These are phyloP conservation scores for Podaxis pistillaris DNA, from an alignment of 768 basidiomycete species.

Conservation along the genomic window DNA sequence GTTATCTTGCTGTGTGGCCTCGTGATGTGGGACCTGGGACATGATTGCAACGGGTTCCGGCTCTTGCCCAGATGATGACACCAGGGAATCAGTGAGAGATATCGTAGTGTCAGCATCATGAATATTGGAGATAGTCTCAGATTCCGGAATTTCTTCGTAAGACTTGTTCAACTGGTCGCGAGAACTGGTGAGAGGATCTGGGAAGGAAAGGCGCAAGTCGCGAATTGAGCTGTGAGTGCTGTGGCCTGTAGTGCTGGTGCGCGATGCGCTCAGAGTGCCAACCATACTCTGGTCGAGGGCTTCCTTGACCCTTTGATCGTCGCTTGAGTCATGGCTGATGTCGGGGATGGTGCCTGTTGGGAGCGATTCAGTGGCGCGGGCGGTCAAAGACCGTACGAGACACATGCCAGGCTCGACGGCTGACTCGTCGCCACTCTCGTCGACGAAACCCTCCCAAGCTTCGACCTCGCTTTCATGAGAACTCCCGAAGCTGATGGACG, in stretches of 20 bases:
- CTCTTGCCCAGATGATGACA: slow-evolving; percentile 29
- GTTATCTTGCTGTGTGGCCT: slow-evolving; percentile 21
- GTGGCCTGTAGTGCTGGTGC: slow-evolving; percentile 58
- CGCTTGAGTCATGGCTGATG: slow-evolving; percentile 40
- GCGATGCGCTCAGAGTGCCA: slow-evolving; percentile 74
- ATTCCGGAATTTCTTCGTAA: slow-evolving; percentile 48
- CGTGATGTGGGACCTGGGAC: slow-evolving; percentile 35
- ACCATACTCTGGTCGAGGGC: slow-evolving; percentile 82
- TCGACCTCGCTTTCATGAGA: slow-evolving; percentile 69
- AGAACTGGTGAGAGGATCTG: slow-evolving; percentile 77
- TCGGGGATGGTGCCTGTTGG: slow-evolving; percentile 28
- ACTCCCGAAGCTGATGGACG: slow-evolving; percentile 68
- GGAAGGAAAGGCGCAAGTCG: slow-evolving; percentile 79
- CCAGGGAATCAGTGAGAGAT: slow-evolving; percentile 5
- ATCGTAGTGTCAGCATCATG: slow-evolving; percentile 17
- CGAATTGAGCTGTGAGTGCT: slow-evolving; percentile 62
- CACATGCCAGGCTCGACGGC: slow-evolving; percentile 30
- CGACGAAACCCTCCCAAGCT: slow-evolving; percentile 76
- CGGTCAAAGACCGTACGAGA: slow-evolving; percentile 27
- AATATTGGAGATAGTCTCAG: slow-evolving; percentile 30
- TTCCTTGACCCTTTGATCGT: slow-evolving; percentile 70
- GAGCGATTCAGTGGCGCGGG: slow-evolving; percentile 27
- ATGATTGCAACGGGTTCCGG: slow-evolving; percentile 30
- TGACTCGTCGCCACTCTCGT: slow-evolving; percentile 56
- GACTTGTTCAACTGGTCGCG: slow-evolving; percentile 60